These are phyloP conservation scores for Xylaria scruposa DNA, from an alignment of 495 filamentous ascomycete genomes.

Conservation along the genomic window DNA sequence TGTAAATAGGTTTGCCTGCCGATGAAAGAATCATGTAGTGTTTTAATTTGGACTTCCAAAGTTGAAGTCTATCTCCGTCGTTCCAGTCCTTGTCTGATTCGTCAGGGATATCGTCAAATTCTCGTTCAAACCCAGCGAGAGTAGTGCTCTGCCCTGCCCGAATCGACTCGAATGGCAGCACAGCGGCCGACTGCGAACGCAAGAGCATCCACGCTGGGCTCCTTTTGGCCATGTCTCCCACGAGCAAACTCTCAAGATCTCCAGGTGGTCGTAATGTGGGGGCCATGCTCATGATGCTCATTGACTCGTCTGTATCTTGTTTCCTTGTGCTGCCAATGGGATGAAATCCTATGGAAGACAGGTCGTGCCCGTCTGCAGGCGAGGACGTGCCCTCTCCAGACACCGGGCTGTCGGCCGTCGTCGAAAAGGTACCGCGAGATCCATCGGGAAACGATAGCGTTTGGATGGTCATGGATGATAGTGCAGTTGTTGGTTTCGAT, in stretches of 20 bases:
- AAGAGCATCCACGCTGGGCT: slow-evolving; percentile 67
- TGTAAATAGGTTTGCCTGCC: slow-evolving; percentile 98
- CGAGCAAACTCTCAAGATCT: slow-evolving; percentile 83
- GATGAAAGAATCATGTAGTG: slow-evolving; percentile 96
- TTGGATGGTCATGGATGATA: slow-evolving; percentile 79
- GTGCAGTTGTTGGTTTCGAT: slow-evolving; percentile 77
- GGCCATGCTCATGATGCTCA: slow-evolving; percentile 82
- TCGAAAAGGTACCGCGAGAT: slow-evolving; percentile 66
- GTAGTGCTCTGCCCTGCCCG: slow-evolving; percentile 56
- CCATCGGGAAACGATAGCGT: slow-evolving; percentile 74
- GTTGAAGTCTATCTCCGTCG: slow-evolving; percentile 67
- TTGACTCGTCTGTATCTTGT: slow-evolving; percentile 72
- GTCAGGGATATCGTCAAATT: slow-evolving; percentile 80
- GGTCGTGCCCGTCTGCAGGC: slow-evolving; percentile 42
- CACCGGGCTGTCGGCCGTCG: slow-evolving; percentile 47
- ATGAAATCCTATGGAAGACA: slow-evolving; percentile 38
- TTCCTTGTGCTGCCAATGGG: slow-evolving; percentile 26
- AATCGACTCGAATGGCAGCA: slow-evolving; percentile 62
- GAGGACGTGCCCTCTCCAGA: slow-evolving; percentile 29
- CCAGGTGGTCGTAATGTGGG: slow-evolving; percentile 75
- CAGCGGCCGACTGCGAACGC: slow-evolving; percentile 61
- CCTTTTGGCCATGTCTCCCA: slow-evolving; percentile 65
- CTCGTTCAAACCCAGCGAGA: slow-evolving; percentile 69
- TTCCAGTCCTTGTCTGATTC: slow-evolving; percentile 64
- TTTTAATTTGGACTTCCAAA: slow-evolving; percentile 89